Base-by-base conservation (phyloP, 2,329 filamentous ascomycete species). In the Chrysoporthe austroafricana region DNA sequence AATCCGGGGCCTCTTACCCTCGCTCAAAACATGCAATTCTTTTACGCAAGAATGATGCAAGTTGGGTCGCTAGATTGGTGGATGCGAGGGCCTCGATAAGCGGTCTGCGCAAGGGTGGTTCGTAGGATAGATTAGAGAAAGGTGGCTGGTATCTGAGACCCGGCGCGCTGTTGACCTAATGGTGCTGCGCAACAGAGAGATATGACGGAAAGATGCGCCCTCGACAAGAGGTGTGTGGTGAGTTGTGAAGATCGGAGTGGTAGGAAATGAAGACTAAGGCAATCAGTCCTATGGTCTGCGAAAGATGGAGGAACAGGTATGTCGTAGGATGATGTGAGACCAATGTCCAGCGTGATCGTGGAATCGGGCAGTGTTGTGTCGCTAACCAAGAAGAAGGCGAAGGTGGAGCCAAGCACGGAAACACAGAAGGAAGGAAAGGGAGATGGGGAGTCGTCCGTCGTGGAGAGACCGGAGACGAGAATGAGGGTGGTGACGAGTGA, bases 71-170 rank as follows among this genome's bases (percentile, higher is more conserved):
- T 64, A 42, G 58, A 50, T 42, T 61, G 64, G 56, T 66, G 64
- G 48, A 61, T 67, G 64, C 39, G 54, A 48, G 59, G 58, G 62
- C 46, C 62, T 62, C 43, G 62, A 36, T 50, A 26, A 46, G 46
- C 62, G 62, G 66, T 65, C 39, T 43, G 34, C 56, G 61, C 64
- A 63, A 59, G 67, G 64, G 61, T 62, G 6, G 60, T 36, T 43
- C 48, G 61, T 50, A 62, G 64, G 56, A 66, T 50, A 58, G 61
- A 62, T 61, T 64, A 62, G 54, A 57, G 67, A 63, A 57, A 56
- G 67, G 67, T 69, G 67, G 67, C 67, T 69, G 67, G 67, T 57
- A 42, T 57, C 54, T 54, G 48, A 42, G 48, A 56, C 61, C 21
- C 7, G 54, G 39, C 54, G 54, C 34, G 54, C 34, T 44, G 39